Base-by-base conservation (phyloP, 2,329 filamentous ascomycete genomes). In the Verticillium nubilum region DNA sequence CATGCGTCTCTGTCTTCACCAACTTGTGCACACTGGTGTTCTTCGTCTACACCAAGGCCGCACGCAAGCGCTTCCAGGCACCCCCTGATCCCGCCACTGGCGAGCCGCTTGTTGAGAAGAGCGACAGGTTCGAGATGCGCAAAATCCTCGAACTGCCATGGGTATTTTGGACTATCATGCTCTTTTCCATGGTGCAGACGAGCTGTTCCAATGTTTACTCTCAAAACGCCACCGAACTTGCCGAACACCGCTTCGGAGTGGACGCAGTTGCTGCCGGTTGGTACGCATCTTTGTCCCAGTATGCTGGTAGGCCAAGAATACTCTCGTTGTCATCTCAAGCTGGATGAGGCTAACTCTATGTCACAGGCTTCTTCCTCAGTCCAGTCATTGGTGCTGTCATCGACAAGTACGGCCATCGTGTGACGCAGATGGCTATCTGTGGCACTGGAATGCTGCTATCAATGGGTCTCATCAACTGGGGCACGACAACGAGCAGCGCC, bases 1-100 rank as follows among this genome's bases (percentile, higher is more conserved):
- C 86, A 0, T 82, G 84, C 65, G 86, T 86, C 80, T 86, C 86
- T 60, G 59, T 87, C 1, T 86, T 87, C 60, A 86, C 84, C 10
- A 86, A 87, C 58, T 65, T 78, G 0, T 75, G 77, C 1, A 85
- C 83, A 0, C 58, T 77, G 0, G 68, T 74, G 10, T 86, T 86
- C 68, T 85, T 77, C 72, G 76, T 77, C 64, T 86, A 86, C 65
- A 84, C 77, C 0, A 74, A 74, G 7, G 81, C 78, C 69, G 79
- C 77, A 52, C 75, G 79, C 28, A 74, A 73, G 23, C 74, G 73
- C 23, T 86, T 79, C 58, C 64, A 68, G 1, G 77, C 76, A 2
- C 76, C 74, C 2, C 67, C 71, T 1, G 84, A 87, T 58, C 78
- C 78, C 0, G 82, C 83, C 0, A 86, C 84, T 0, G 80, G 83